phyloP scores from a whole-genome alignment of 1,284 basidiomycete species.

The Boletus sp. region DNA sequence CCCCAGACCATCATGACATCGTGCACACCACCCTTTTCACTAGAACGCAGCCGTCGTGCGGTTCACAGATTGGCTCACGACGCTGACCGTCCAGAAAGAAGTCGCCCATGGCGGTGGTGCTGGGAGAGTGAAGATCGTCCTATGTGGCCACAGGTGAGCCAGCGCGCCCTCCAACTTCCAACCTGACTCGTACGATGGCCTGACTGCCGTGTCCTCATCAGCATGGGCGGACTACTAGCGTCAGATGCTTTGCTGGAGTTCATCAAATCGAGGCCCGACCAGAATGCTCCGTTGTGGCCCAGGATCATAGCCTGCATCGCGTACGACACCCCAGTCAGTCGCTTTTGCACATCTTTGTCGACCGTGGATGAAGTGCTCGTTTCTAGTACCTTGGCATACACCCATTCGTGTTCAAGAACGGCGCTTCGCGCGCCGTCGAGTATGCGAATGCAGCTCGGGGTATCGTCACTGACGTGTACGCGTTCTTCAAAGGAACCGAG shows the following conservation, averaged over 20 bases:
- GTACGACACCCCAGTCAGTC: constrained; percentile 85
- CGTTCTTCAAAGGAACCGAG: constrained; percentile 46
- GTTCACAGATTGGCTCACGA: constrained; percentile 88
- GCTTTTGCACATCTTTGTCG: background rate
- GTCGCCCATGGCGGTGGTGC: constrained; percentile 69
- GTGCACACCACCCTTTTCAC: constrained; percentile 3
- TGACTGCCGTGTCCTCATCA: constrained; percentile 39
- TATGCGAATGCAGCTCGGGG: constrained; percentile 69
- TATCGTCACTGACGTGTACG: constrained; percentile 51
- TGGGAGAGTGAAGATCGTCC: constrained; percentile 75
- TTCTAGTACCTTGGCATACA: constrained; percentile 81
- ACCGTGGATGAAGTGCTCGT: background rate
- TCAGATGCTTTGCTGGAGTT: constrained; percentile 83
- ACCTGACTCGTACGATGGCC: background rate
- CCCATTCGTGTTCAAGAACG: constrained; percentile 83
- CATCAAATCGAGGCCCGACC: constrained; percentile 57
- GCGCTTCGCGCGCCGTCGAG: constrained; percentile 70
- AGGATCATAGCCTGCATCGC: constrained; percentile 77
- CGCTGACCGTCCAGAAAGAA: constrained; percentile 74
- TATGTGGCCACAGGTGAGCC: constrained; percentile 86
- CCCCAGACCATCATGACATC: background rate
- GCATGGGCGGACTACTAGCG: constrained; percentile 87
- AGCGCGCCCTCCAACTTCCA: background rate
- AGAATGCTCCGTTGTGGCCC: constrained; percentile 73
- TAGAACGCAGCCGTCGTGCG: constrained; percentile 77